These are phyloP conservation scores for Talaromyces islandicus DNA, from an alignment of 2,329 filamentous ascomycete species.

Conservation along the genomic window DNA sequence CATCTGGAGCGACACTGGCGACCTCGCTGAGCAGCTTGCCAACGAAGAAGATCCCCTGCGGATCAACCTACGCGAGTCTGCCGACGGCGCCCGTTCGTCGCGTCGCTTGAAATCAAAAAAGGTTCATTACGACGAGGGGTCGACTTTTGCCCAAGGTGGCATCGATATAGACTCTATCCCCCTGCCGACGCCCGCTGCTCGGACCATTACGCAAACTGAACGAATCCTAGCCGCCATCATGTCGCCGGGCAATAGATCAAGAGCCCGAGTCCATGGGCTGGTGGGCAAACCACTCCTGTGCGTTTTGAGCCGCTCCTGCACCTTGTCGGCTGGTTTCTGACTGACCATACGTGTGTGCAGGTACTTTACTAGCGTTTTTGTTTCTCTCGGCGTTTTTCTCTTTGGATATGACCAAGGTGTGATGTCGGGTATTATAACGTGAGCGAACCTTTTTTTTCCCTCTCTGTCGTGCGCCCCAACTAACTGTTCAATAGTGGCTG, in stretches of 20 bases:
- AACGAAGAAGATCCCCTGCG: slow-evolving; percentile 77
- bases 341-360: slow-evolving; percentile 40
- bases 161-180: slow-evolving; percentile 52
- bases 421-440: slow-evolving; percentile 67
- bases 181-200: slow-evolving; percentile 63
- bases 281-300: slow-evolving; percentile 94
- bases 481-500: slow-evolving; percentile 55
- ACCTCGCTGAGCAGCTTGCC: slow-evolving; percentile 85
- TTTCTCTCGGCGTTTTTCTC: slow-evolving; percentile 58
- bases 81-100: slow-evolving; percentile 47
- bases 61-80: slow-evolving; percentile 60
- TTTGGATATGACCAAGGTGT: slow-evolving; percentile 62
- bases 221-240: slow-evolving; percentile 76
- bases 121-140: slow-evolving; percentile 54
- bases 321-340: neutral
- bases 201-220: slow-evolving; percentile 60
- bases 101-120: slow-evolving; percentile 35
- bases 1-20: slow-evolving; percentile 89
- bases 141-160: slow-evolving; percentile 19
- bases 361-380: slow-evolving; percentile 85
- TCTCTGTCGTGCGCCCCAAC: neutral
- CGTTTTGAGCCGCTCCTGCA: slow-evolving; percentile 23
- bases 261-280: slow-evolving; percentile 76
- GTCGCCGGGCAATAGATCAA: slow-evolving; percentile 63
- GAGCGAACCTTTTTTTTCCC: slow-evolving; percentile 18